A percentile compares a stretch with the other conserved stretches of the same genome.
Conservation (phyloP, 1,139 yeast species). For the Nakaseomyces delphensis region DNA sequence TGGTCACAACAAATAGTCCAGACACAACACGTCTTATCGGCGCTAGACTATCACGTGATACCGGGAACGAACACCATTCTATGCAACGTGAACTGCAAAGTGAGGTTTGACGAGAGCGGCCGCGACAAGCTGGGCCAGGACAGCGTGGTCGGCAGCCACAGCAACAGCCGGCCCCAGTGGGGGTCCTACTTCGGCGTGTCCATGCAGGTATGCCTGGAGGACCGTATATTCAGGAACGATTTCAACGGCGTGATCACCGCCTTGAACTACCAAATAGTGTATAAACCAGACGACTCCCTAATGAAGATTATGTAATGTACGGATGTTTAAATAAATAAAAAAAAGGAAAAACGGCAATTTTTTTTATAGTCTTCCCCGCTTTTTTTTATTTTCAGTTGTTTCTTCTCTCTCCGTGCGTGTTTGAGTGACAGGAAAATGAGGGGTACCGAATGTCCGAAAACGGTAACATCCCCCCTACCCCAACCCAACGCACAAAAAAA, state of each 20-base stretch:
- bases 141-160: constrained; percentile 34
- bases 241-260: constrained; percentile 43
- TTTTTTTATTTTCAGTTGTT: background rate
- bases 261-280: constrained; percentile 58
- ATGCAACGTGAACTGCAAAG: constrained; percentile 53
- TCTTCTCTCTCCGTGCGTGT: too few relatives aligned
- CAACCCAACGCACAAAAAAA: too few relatives aligned
- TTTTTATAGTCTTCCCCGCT: too few relatives aligned
- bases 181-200: constrained; percentile 65
- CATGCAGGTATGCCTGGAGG: constrained; percentile 51
- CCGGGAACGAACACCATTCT: constrained; percentile 53
- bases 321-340: background rate
- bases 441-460: too few relatives aligned
- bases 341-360: constrained; percentile 6
- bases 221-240: constrained; percentile 39
- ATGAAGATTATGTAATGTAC: constrained; percentile 27
- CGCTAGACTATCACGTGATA: constrained; percentile 59
- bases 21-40: constrained; percentile 54
- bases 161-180: constrained; percentile 39
- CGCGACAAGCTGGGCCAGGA: constrained; percentile 53
- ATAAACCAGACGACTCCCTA: constrained; percentile 50
- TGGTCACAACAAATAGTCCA: constrained; percentile 53
- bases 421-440: too few relatives aligned
- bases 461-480: too few relatives aligned
- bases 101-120: constrained; percentile 68